Evolutionary conservation across 2,329 filamentous ascomycete genomes (phyloP).

Genomic region (Clarireedia sp.): DNA sequence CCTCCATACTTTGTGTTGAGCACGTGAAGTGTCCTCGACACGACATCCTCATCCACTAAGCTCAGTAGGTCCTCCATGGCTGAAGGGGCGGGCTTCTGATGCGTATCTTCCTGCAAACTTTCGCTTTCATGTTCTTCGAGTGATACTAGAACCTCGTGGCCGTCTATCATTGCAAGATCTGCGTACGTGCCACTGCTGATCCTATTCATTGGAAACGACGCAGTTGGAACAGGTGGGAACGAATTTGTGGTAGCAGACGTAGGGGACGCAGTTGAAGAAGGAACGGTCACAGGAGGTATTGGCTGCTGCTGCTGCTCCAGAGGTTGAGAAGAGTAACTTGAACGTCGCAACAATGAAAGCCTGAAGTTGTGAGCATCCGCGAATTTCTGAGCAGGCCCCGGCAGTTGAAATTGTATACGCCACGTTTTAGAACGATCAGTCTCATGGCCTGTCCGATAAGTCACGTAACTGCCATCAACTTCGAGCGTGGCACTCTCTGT

Average conservation of each 20-base stretch:
- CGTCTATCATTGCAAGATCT: constrained; percentile 6
- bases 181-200: constrained; percentile 11
- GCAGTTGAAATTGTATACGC: constrained; percentile 12
- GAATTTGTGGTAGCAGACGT: neutral
- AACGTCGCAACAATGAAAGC: neutral
- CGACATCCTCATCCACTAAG: neutral
- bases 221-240: neutral
- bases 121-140: constrained; percentile 2
- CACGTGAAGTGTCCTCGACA: constrained; percentile 1
- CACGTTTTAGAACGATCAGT: constrained; percentile 4
- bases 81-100: neutral
- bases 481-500: neutral
- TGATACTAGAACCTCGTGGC: constrained; percentile 8
- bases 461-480: constrained; percentile 2
- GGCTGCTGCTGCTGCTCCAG: neutral
- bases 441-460: constrained; percentile 4
- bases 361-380: neutral
- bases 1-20: neutral
- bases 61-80: constrained; percentile 8
- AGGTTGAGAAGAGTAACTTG: neutral
- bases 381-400: constrained; percentile 1
- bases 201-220: neutral
- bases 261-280: neutral
- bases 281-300: neutral
- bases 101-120: neutral